Percentiles rank a stretch among this genome's conserved stretches.
phyloP scores from a whole-genome alignment of 2,329 filamentous ascomycete species.

The Nemania abortiva region DNA sequence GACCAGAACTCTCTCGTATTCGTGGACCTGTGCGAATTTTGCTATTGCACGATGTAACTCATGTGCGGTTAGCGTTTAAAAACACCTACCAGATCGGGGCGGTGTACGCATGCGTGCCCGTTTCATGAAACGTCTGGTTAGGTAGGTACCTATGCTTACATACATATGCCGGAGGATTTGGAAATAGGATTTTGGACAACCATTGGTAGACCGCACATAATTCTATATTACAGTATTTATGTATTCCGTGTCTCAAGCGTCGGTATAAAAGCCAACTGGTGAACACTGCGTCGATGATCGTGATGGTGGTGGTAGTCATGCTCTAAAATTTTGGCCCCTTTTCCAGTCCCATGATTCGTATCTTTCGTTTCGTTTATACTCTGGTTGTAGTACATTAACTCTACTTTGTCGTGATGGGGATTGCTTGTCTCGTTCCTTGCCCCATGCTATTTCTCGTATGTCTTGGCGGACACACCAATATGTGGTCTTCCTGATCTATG shows the following conservation, averaged over 20 bases:
- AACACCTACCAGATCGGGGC: constrained; percentile 34
- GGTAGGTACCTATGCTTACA: constrained; percentile 14
- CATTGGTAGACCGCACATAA: constrained; percentile 14
- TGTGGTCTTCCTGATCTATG: neutral
- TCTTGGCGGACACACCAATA: neutral
- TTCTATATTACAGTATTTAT: constrained; percentile 13
- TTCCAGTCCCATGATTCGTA: constrained; percentile 2
- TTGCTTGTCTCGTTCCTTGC: constrained; percentile 1
- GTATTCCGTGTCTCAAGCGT: neutral
- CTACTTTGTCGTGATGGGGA: constrained; percentile 6
- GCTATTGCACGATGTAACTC: constrained; percentile 33
- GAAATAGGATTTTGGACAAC: neutral
- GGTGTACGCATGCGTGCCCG: constrained; percentile 12
- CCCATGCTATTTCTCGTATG: constrained; percentile 6
- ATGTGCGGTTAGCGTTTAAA: constrained; percentile 22
- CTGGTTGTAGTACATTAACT: constrained; percentile 11
- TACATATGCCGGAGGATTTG: constrained; percentile 19
- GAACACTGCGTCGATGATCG: neutral
- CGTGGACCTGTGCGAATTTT: neutral
- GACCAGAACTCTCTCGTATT: neutral
- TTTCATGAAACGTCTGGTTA: constrained; percentile 23
- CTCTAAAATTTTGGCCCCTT: constrained; percentile 22
- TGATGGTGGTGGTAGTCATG: constrained; percentile 10
- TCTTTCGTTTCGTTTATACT: constrained; percentile 12
- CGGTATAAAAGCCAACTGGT: constrained; percentile 6